These are phyloP conservation scores for Hygrophoropsis aurantiaca DNA, from an alignment of 768 basidiomycete genomes.

Conservation along the genomic window DNA sequence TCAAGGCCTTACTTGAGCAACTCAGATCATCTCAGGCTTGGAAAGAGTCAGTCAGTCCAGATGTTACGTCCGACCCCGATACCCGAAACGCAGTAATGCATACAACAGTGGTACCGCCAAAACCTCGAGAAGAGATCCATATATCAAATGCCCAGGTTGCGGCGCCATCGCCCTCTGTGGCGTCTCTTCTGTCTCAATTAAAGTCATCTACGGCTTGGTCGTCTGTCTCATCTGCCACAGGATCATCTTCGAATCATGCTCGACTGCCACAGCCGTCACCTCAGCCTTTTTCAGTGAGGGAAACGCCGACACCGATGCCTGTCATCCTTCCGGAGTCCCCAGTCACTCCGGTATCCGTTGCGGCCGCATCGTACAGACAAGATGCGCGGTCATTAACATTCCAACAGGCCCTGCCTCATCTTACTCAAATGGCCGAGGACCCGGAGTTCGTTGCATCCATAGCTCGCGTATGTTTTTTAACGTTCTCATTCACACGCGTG, in stretches of 20 bases:
- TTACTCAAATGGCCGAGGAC: conserved; percentile 62
- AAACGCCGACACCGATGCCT: too few relatives aligned
- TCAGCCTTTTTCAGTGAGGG: conserved; percentile 7
- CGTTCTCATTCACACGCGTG: conserved; percentile 1
- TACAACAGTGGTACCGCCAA: background rate
- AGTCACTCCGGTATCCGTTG: background rate
- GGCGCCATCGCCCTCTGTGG: conserved; percentile 45
- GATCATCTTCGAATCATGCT: conserved; percentile 10
- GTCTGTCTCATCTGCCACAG: conserved; percentile 7
- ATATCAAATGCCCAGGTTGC: conserved; percentile 6
- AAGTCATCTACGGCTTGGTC: conserved; percentile 32
- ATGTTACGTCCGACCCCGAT: conserved; percentile 5
- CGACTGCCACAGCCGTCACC: conserved; percentile 9
- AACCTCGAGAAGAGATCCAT: background rate
- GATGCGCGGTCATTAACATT: conserved; percentile 56
- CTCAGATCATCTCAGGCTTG: conserved; percentile 68
- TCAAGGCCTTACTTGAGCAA: conserved; percentile 71
- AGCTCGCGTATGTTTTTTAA: conserved; percentile 43
- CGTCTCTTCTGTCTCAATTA: conserved; percentile 62
- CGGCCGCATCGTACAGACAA: conserved; percentile 11
- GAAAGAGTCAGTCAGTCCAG: conserved; percentile 45
- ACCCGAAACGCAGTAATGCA: conserved; percentile 3
- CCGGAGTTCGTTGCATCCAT: conserved; percentile 49
- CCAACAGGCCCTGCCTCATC: conserved; percentile 65
- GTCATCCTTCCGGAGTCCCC: conserved; percentile 13